Evolutionary conservation across 2,329 filamentous ascomycete genomes (phyloP), one percentile per base, ranked within the genome.

Genomic region (Aspergillus neotritici): DNA sequence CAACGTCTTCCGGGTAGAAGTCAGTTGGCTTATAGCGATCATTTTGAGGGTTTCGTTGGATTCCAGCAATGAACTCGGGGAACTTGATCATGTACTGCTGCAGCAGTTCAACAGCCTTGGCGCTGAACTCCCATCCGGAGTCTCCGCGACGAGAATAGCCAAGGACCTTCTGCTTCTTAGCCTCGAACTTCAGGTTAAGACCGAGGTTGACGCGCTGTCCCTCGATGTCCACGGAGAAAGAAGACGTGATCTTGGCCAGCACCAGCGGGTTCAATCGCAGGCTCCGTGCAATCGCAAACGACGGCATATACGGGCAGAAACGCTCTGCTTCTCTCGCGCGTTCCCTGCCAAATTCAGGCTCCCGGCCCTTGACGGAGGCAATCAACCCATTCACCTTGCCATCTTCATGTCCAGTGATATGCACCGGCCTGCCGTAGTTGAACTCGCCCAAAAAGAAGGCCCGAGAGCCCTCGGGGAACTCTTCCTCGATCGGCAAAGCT

Each of bases 131-230:
- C 94, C 94, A 98, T 5, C 94, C 93, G 21, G 81, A 85, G 10
- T 81, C 75, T 4, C 83, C 83, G 61, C 93, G 93, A 56, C 89
- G 85, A 16, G 91, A 95, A 66, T 96, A 98, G 1, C 93, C 93
- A 28, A 98, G 71, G 5, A 98, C 93, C 70, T 98, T 98, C 55
- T 90, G 78, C 68, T 96, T 95, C 69, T 87, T 91, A 2, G 82
- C 87, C 63, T 98, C 93, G 47, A 98, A 98, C 65, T 98, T 98
- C 53, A 98, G 76, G 60, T 98, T 98, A 48, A 98, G 75, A 0
- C 93, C 93, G 16, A 98, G 73, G 57, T 98, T 98, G 49, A 95
- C 77, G 56, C 87, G 86, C 46, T 89, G 74, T 17, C 86, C 88
- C 44, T 87, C 87, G 4, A 91, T 81, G 13, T 81, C 80, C 44